These are phyloP conservation scores for Magnaporthiopsis incrustans DNA, from an alignment of 2,329 filamentous ascomycete species.

Conservation along the genomic window DNA sequence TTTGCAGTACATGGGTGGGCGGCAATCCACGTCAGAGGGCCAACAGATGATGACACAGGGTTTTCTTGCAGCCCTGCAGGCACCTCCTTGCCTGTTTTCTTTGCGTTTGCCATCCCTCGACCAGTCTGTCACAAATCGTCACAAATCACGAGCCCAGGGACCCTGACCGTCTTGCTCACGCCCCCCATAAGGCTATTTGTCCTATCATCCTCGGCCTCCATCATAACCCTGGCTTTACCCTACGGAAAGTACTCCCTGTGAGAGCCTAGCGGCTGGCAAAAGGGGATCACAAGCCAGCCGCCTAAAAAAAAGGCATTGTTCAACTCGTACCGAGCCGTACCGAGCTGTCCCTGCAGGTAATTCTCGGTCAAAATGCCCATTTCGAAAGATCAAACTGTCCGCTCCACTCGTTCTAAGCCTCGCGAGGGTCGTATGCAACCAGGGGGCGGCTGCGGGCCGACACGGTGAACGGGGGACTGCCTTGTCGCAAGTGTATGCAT, in stretches of 20 bases:
- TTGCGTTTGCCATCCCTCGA: background rate
- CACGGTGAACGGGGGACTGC: background rate
- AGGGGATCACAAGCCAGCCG: background rate
- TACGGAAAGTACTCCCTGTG: background rate
- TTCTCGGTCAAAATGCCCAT: background rate
- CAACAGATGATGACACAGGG: background rate
- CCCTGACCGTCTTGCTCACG: background rate
- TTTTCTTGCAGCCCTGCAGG: background rate
- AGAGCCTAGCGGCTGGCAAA: background rate
- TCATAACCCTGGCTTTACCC: background rate
- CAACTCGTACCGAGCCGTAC: background rate
- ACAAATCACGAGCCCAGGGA: background rate
- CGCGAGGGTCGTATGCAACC: background rate
- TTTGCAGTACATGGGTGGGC: background rate
- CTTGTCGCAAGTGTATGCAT: background rate
- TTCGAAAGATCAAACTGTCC: background rate
- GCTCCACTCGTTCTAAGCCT: background rate
- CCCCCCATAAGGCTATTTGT: background rate
- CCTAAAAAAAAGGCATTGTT: background rate
- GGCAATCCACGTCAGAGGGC: too few species aligned
- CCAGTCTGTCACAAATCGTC: background rate
- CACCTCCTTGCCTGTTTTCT: background rate
- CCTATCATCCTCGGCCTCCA: background rate
- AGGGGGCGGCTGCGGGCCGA: background rate
- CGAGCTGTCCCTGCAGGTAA: background rate